These are phyloP conservation scores for Nitzschia sp. DNA, from an alignment of 108 stramenopile genomes.

Conservation along the genomic window DNA sequence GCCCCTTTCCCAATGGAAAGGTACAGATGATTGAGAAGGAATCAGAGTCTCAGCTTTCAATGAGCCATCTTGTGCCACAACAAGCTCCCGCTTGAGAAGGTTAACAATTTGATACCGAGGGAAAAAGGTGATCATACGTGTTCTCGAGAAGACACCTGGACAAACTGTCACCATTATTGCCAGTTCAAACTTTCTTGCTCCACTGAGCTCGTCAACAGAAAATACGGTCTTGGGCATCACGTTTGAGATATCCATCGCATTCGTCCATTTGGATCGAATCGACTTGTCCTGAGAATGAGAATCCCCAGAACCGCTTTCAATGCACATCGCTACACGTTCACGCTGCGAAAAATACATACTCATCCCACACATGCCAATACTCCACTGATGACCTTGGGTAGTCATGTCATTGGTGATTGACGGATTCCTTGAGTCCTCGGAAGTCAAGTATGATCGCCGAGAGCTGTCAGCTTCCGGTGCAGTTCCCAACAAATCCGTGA, in stretches of 20 bases:
- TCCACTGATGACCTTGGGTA: constrained; percentile 68
- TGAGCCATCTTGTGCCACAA: constrained; percentile 72
- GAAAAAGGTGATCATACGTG: constrained; percentile 62
- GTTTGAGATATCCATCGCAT: constrained; percentile 69
- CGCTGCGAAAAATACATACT: constrained; percentile 56
- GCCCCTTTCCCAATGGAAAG: constrained; percentile 67
- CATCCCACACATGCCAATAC: constrained; percentile 75
- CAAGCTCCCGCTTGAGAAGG: constrained; percentile 50
- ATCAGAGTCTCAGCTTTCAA: constrained; percentile 39
- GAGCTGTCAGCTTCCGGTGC: constrained; percentile 55
- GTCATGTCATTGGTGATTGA: constrained; percentile 43
- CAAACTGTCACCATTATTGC: constrained; percentile 65
- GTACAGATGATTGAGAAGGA: constrained; percentile 55
- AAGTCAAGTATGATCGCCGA: constrained; percentile 50
- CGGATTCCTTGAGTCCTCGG: constrained; percentile 32
- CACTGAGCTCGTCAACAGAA: constrained; percentile 59
- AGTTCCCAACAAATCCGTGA: constrained; percentile 55
- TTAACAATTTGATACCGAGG: constrained; percentile 77
- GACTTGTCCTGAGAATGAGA: background rate
- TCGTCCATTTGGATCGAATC: constrained; percentile 59
- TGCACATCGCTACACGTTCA: constrained; percentile 58
- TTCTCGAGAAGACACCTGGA: constrained; percentile 62
- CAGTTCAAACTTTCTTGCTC: constrained; percentile 62
- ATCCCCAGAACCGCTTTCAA: constrained; percentile 45
- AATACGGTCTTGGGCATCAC: constrained; percentile 74